phyloP scores from a whole-genome alignment of 768 basidiomycete genomes.

The Botryobasidium botryosum region DNA sequence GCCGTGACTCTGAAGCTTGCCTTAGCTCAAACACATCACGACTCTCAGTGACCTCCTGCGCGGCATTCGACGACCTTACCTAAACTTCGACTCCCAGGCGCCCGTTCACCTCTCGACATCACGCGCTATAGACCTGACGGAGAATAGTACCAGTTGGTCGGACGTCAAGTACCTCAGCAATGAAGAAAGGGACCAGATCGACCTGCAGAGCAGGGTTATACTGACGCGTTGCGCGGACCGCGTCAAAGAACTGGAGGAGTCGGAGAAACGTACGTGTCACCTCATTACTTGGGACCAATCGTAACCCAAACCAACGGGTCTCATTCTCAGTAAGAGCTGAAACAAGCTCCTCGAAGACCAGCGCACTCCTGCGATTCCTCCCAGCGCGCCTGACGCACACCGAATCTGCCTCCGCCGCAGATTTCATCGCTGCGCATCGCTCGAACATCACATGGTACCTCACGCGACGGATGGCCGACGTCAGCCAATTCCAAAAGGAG shows the following conservation, averaged over 20 bases:
- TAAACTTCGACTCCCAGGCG: slow-evolving; percentile 51
- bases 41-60: slow-evolving; percentile 55
- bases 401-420: slow-evolving; percentile 43
- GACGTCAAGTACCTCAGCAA: slow-evolving; percentile 61
- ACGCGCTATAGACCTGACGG: slow-evolving; percentile 39
- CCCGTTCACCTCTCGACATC: slow-evolving; percentile 36
- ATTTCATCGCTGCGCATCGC: slow-evolving; percentile 76
- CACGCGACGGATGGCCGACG: slow-evolving; percentile 58
- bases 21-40: slow-evolving; percentile 54
- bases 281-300: too few relatives aligned
- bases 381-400: slow-evolving; percentile 42
- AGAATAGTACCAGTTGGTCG: slow-evolving; percentile 32
- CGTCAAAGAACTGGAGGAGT: slow-evolving; percentile 70
- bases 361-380: slow-evolving; percentile 50
- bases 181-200: slow-evolving; percentile 89
- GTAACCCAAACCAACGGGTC: too few relatives aligned
- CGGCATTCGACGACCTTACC: slow-evolving; percentile 69
- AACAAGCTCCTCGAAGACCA: slow-evolving; percentile 32
- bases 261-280: slow-evolving; percentile 63
- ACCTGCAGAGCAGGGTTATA: slow-evolving; percentile 77
- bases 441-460: slow-evolving; percentile 88
- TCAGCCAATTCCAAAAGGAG: slow-evolving; percentile 62
- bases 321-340: too few relatives aligned
- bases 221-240: slow-evolving; percentile 72
- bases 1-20: slow-evolving; percentile 4